Evolutionary conservation across 805 yeast species (phyloP).

Genomic region (Pichia paraexigua): DNA sequence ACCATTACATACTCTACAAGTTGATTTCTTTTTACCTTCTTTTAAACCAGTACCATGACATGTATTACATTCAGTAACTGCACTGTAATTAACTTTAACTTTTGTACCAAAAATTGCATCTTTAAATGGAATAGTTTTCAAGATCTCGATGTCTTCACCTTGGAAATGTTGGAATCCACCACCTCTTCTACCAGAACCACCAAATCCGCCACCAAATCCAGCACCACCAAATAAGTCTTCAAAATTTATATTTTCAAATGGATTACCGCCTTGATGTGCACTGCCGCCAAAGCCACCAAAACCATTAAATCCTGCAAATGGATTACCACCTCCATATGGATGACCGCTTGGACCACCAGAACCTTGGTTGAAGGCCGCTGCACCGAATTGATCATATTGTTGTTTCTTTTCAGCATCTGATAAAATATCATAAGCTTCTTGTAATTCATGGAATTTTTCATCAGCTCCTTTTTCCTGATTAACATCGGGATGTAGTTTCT

Average conservation of each 20-base stretch:
- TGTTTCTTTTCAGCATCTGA: constrained; percentile 77
- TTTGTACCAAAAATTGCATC: constrained; percentile 80
- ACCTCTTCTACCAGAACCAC: constrained; percentile 27
- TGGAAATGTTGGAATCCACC: constrained; percentile 63
- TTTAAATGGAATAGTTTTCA: constrained; percentile 67
- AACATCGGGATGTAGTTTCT: constrained; percentile 93
- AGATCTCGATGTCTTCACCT: constrained; percentile 82
- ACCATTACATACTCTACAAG: constrained; percentile 87
- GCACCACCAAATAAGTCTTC: constrained; percentile 57
- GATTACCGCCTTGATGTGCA: constrained; percentile 18
- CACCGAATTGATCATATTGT: constrained; percentile 88
- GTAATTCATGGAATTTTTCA: constrained; percentile 82
- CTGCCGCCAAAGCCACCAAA: constrained; percentile 31
- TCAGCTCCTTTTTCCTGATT: constrained; percentile 89
- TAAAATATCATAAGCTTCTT: constrained; percentile 88
- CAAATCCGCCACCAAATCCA: constrained; percentile 6
- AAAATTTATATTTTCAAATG: constrained; percentile 32
- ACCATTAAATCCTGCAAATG: constrained; percentile 34
- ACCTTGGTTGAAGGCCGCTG: constrained; percentile 68
- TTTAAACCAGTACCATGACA: constrained; percentile 88
- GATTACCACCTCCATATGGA: constrained; percentile 28
- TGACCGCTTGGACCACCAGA: constrained; percentile 41
- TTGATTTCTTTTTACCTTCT: constrained; percentile 59
- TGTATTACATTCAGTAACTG: constrained; percentile 65
- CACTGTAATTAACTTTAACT: constrained; percentile 59